Base-by-base conservation (phyloP, 2,329 filamentous ascomycete genomes). In the Penicillium sp. region DNA sequence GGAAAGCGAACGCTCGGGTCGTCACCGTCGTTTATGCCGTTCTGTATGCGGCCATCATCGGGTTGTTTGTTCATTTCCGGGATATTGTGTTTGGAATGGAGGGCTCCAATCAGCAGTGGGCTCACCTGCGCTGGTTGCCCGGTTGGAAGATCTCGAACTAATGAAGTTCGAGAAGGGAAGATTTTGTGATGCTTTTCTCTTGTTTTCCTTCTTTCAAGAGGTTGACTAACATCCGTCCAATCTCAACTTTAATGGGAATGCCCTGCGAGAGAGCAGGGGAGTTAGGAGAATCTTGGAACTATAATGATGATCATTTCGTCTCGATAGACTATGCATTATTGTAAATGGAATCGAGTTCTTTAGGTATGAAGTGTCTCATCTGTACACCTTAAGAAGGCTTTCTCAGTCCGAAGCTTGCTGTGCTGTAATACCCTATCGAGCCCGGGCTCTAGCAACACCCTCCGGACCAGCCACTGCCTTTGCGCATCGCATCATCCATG, bases 71-170 rank as follows among this genome's bases (percentile, higher is more conserved):
- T 66, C 81, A 88, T 65, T 99, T 99, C 78, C 87, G 92, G 61
- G 92, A 89, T 20, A 92, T 99, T 68, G 94, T 90, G 73, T 99
- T 95, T 79, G 94, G 94, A 55, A 99, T 99, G 90, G 85, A 86
- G 51, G 94, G 94, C 13, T 77, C 82, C 54, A 90, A 90, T 75
- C 81, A 83, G 72, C 78, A 97, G 70, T 99, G 92, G 82, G 82
- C 79, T 63, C 92, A 97, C 77, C 79, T 99, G 77, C 95, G 90
- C 79, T 99, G 94, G 94, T 88, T 96, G 63, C 82, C 86, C 60
- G 84, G 77, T 60, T 99, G 92, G 92, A 87, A 84, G 67, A 88
- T 96, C 64, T 84, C 86, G 40, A 90, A 94, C 66, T 65, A 50
- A 65, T 33, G 18, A 31, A 20, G 16, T 20, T 38, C 18, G 18